Evolutionary conservation across 345 rosid species (phyloP), one percentile per base, ranked within the genome.

Genomic region (Populus nigra): DNA sequence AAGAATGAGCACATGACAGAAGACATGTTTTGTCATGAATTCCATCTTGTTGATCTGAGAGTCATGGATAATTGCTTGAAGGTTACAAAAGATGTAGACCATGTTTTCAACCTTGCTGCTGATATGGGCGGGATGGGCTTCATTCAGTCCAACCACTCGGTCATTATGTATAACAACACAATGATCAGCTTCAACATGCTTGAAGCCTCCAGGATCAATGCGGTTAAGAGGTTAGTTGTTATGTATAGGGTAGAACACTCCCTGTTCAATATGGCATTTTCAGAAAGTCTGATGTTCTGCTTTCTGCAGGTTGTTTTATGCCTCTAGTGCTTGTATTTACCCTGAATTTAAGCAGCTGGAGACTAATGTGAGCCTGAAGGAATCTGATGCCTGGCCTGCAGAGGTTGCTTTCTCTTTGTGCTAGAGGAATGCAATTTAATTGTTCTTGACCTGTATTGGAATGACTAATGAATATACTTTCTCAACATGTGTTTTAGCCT

Each of bases 111-210:
- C 89, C 96, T 96, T 4, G 99, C 99, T 17, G 99, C 98, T 62
- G 99, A 96, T 81, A 96, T 96, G 99, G 99, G 99, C 23, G 99
- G 98, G 43, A 96, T 96, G 98, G 99, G 99, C 61, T 94, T 94
- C 80, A 96, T 96, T 72, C 97, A 94, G 91, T 92, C 97, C 67
- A 94, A 96, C 83, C 99, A 96, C 86, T 96, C 97, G 8, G 98
- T 96, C 25, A 96, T 96, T 41, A 92, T 96, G 97, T 96, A 94
- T 73, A 96, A 96, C 86, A 96, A 96, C 74, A 94, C 99, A 0
- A 96, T 96, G 99, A 96, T 96, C 84, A 94, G 97, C 84, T 91
- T 96, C 87, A 96, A 94, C 83, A 94, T 96, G 96, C 93, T 96
- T 5, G 98, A 94, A 87, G 99, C 98, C 23, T 81, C 95, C 65